Percentiles rank a stretch among this genome's conserved stretches.
phyloP scores from a whole-genome alignment of 305 asterid species.

The Fraxinus albicans region DNA sequence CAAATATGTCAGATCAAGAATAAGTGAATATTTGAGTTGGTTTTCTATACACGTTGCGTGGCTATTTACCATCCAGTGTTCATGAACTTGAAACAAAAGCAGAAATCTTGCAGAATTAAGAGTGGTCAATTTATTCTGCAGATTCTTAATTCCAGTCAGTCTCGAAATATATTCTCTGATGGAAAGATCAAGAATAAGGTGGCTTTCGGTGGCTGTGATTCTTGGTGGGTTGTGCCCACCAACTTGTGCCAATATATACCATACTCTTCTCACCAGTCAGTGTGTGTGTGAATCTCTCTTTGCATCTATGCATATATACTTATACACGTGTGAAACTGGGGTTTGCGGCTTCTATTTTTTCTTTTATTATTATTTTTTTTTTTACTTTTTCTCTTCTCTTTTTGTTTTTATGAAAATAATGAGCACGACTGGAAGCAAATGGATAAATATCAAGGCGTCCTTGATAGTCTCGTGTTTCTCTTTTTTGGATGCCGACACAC shows the following conservation, averaged over 20 bases:
- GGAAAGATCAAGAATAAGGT: slow-evolving; percentile 33
- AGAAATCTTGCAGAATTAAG: background rate
- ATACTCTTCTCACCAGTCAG: background rate
- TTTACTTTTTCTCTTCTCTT: background rate
- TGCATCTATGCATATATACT: background rate
- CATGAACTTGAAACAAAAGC: background rate
- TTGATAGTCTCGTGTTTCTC: background rate
- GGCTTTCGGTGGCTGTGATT: slow-evolving; percentile 46
- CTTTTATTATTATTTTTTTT: background rate
- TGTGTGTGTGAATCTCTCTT: background rate
- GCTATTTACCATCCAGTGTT: slow-evolving; percentile 5
- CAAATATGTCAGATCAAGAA: slow-evolving; percentile 5
- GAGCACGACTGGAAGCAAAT: background rate
- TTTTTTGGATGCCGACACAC: background rate
- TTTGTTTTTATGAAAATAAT: background rate
- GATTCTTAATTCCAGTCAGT: slow-evolving; percentile 26
- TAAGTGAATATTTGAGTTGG: slow-evolving; percentile 5
- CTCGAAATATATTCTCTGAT: slow-evolving; percentile 28
- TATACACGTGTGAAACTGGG: background rate
- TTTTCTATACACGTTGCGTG: slow-evolving; percentile 24
- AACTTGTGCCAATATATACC: slow-evolving; percentile 23
- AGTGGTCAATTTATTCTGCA: slow-evolving; percentile 21
- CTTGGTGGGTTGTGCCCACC: slow-evolving; percentile 40
- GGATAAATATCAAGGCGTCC: background rate
- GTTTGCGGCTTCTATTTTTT: background rate